Evolutionary conservation across 495 filamentous ascomycete species (phyloP), one percentile per base, ranked within the genome.

Genomic region (Xylaria venustula): DNA sequence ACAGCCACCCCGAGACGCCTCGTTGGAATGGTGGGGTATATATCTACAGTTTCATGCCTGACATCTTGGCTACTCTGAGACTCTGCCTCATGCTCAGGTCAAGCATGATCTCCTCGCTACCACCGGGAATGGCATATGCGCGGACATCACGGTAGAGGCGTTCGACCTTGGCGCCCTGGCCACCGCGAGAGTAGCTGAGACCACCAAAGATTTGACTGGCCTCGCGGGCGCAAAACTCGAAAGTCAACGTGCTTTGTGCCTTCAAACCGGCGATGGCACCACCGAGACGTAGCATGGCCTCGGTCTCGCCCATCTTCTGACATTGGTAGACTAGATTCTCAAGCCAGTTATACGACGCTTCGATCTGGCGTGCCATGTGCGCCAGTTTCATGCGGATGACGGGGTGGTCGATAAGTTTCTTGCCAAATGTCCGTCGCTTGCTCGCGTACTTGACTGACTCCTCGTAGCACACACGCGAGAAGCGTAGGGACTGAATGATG

Each of bases 331-430:
- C 88, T 42, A 96, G 78, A 71, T 92, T 94, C 81, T 98, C 94
- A n/a, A 98, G 81, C 94, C 94, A 98, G 77, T 90, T 90, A 79
- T 95, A 94, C 12, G 88, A 89, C 9, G 94, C 91, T 74, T 98
- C 94, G 75, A 97, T 96, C 77, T 98, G 94, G 49, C 94, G 86
- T 15, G 92, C 93, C 94, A 98, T 98, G 75, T 97, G 88, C 3
- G 94, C 94, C 28, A 98, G 87, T 79, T 98, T 98, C 76, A 97
- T 86, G 6, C 94, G 90, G 76, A 98, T 98, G 73, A 98, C 94
- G 2, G 93, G 90, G 77, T 98, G 94, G 66, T 96, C 90, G 72
- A 97, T 91, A 48, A 98, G 87, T 65, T 88, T 89, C 83, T 97
- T 95, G 79, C 92, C 92, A 66, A 98, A 98, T 4, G 94, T 98